Evolutionary conservation across 352 stramenopile species (phyloP), one percentile per base, ranked within the genome.

Genomic region (Phytopythium helicoides): DNA sequence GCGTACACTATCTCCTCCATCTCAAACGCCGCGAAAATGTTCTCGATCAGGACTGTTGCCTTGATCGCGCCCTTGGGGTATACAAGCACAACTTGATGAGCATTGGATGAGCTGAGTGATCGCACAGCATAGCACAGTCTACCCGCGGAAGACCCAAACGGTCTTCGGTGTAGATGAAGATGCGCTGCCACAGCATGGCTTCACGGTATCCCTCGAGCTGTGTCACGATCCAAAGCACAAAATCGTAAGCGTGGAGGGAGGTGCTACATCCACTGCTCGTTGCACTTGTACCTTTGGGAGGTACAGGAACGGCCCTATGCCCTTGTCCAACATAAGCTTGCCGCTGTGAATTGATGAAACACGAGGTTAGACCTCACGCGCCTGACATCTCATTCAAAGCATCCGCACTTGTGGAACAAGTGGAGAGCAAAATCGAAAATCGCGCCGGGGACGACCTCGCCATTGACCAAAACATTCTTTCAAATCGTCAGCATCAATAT

Each of bases 1-100:
- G 98, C 95, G 56, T 94, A 98, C 3, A 98, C 72, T 54, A 95
- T 92, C 51, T 98, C 95, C 58, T 99, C 95, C 92, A 98, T 98
- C 59, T 98, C 83, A 63, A 98, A 98, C 16, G 91, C 93, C 8
- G 95, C 96, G 47, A 96, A 96, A 52, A 99, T 97, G 35, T 90
- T 99, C 64, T 99, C 96, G 37, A 99, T 91, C 23, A 99, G 69
- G 31, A 97, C 91, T 0, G 92, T 98, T 11, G 87, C 89, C 42
- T 91, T 89, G 60, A 98, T 97, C 23, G 54, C 68, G 37, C 76
- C 77, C 63, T 85, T 39, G 39, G 23, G 7, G 26, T 11, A 21
- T 9, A 26, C 19, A 38, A 18, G 6, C 11, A 34, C 19, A 34
- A 25, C 16, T 12, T 36, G 6, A 14, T 53, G 6, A 57, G 16